Evolutionary conservation across 179 eudicot genomes (phyloP).

Genomic region (Amaranthus tricolor): DNA sequence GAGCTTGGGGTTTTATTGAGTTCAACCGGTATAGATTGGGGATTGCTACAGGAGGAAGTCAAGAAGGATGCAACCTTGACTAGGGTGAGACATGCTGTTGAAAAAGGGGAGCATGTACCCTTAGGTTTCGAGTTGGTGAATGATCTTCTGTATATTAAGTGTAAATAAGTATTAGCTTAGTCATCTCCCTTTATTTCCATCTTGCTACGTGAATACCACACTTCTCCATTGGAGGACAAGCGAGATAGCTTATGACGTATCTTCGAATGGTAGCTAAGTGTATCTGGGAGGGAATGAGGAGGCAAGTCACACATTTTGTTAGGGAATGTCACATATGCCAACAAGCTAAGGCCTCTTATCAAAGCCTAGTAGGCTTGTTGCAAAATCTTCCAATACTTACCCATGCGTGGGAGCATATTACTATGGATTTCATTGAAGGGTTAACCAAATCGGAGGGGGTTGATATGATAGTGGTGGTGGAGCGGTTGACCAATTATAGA

Average conservation of each 20-base stretch:
- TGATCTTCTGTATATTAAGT: not conserved
- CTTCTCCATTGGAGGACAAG: not conserved
- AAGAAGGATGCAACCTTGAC: not conserved
- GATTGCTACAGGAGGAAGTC: too few relatives aligned
- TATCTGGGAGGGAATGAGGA: too few relatives aligned
- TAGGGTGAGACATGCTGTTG: not conserved
- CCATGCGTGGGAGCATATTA: not conserved
- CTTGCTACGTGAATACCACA: too few relatives aligned
- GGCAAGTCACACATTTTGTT: too few relatives aligned
- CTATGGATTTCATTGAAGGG: not conserved
- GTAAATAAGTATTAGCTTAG: too few relatives aligned
- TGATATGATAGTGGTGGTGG: not conserved
- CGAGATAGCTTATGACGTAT: not conserved
- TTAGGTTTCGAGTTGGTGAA: not conserved
- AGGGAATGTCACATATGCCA: not conserved
- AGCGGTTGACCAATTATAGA: not conserved
- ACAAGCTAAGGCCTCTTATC: not conserved
- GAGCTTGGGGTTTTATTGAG: too few relatives aligned
- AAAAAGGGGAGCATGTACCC: not conserved
- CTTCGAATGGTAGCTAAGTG: too few relatives aligned
- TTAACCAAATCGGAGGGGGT: not conserved
- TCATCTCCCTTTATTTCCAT: too few relatives aligned
- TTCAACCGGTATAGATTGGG: too few relatives aligned
- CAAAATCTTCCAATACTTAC: not conserved
- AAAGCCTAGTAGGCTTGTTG: not conserved